Evolutionary conservation across 164 flowering plant species (phyloP).

Genomic region (Dillenia turbinata): DNA sequence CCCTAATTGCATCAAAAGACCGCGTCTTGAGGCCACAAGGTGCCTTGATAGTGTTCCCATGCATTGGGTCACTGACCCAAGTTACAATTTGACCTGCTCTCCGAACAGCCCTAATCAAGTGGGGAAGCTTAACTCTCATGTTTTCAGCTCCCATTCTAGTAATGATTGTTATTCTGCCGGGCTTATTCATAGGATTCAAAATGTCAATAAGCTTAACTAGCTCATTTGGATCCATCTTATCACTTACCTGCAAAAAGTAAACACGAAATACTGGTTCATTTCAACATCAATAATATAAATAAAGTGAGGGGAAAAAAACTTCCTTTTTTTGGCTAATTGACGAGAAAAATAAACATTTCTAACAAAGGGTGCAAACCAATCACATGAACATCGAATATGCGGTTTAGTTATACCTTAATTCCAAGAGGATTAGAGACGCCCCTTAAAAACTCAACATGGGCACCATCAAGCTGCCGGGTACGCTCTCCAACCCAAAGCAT

Average conservation of each 20-base stretch:
- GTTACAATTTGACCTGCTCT: conserved; percentile 52
- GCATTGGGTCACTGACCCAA: conserved; percentile 64
- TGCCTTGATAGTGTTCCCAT: conserved; percentile 49
- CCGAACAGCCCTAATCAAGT: conserved; percentile 46
- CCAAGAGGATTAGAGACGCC: conserved; percentile 38
- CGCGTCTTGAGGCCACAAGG: conserved; percentile 37
- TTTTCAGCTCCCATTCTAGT: conserved; percentile 56
- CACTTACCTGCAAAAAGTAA: conserved; percentile 33
- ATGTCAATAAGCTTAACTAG: conserved; percentile 46
- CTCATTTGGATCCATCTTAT: conserved; percentile 52
- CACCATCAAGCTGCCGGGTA: conserved; percentile 42
- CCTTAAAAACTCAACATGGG: conserved; percentile 35
- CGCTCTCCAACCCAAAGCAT: conserved; percentile 44
- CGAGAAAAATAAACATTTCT: no score
- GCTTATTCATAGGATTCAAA: conserved; percentile 47
- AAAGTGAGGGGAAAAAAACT: no score
- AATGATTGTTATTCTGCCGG: conserved; percentile 46
- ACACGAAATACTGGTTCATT: no score
- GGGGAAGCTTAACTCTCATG: conserved; percentile 51
- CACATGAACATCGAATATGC: no score
- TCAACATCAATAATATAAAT: no score
- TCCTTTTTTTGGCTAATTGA: no score
- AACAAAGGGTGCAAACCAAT: no score
- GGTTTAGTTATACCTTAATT: conserved; percentile 24
- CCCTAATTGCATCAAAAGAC: conserved; percentile 37